Percentiles rank a stretch among this genome's conserved stretches.
phyloP scores from a whole-genome alignment of 768 basidiomycete genomes.

The Russula lepida region DNA sequence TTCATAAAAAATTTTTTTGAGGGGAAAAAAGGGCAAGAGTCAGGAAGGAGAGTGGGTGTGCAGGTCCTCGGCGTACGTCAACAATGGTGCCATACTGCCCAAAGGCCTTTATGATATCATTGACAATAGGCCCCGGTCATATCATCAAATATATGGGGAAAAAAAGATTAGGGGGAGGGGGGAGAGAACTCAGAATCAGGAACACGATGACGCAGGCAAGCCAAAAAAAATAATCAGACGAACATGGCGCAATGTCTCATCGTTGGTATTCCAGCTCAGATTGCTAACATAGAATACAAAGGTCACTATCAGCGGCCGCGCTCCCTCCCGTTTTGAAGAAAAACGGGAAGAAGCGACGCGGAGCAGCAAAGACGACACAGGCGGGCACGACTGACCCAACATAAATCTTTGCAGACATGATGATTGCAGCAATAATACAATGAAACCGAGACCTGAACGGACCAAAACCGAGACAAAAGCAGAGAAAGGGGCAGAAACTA shows the following conservation, averaged over 20 bases:
- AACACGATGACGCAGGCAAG: constrained; percentile 23
- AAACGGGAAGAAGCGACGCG: constrained; percentile 38
- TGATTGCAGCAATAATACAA: constrained; percentile 33
- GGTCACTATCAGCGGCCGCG: constrained; percentile 43
- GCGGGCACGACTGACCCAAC: constrained; percentile 83
- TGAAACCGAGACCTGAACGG: constrained; percentile 19
- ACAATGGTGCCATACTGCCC: constrained; percentile 67
- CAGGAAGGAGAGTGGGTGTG: constrained; percentile 22
- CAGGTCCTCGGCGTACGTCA: constrained; percentile 84
- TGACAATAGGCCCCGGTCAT: constrained; percentile 4
- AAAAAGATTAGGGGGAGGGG: background rate
- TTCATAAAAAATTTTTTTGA: no score
- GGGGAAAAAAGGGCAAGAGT: no score
- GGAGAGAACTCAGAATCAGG: constrained; percentile 7
- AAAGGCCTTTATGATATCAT: constrained; percentile 65
- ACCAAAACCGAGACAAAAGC: constrained; percentile 20
- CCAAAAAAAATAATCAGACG: constrained; percentile 48
- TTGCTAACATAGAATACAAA: constrained; percentile 55
- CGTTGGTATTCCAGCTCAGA: constrained; percentile 94
- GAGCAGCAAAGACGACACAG: constrained; percentile 34
- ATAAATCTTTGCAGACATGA: constrained; percentile 75
- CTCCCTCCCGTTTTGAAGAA: constrained; percentile 8
- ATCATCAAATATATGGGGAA: no score
- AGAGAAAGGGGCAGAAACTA: constrained; percentile 17
- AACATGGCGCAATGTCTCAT: constrained; percentile 84